These are phyloP conservation scores for Penicillium fuscoglaucum DNA, from an alignment of 2,329 filamentous ascomycete species.

Conservation along the genomic window DNA sequence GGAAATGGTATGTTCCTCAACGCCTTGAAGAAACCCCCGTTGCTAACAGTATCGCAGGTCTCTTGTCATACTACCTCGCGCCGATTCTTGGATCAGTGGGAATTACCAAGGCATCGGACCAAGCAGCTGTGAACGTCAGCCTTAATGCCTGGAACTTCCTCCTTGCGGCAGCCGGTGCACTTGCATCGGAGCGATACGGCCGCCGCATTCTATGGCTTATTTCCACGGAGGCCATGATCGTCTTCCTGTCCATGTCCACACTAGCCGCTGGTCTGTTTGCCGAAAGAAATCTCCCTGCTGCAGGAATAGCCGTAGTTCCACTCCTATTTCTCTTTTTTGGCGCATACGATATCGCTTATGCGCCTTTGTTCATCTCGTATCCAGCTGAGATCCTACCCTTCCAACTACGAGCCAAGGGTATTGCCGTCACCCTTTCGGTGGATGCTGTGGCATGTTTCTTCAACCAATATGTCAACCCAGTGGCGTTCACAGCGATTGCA, in stretches of 20 bases:
- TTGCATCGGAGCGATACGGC: constrained; percentile 26
- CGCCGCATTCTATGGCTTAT: constrained; percentile 25
- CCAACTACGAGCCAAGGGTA: constrained; percentile 38
- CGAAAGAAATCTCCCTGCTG: constrained; percentile 23
- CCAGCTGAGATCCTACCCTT: constrained; percentile 38
- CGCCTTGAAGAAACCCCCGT: too few relatives aligned
- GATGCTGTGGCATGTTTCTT: constrained; percentile 36
- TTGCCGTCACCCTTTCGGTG: constrained; percentile 30
- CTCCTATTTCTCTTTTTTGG: constrained; percentile 38
- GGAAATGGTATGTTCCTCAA: constrained; percentile 18
- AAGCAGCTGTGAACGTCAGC: constrained; percentile 29
- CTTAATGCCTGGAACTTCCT: constrained; percentile 27
- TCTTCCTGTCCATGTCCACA: constrained; percentile 26
- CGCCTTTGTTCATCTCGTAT: constrained; percentile 32
- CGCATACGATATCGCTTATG: constrained; percentile 34
- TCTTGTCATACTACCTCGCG: constrained; percentile 39
- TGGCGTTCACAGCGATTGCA: constrained; percentile 39
- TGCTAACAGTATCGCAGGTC: constrained; percentile 13
- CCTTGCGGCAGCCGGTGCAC: constrained; percentile 21
- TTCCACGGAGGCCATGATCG: constrained; percentile 22
- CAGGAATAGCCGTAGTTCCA: constrained; percentile 35
- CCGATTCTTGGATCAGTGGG: constrained; percentile 40
- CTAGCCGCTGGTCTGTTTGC: constrained; percentile 24
- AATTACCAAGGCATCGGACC: constrained; percentile 27
- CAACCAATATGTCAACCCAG: constrained; percentile 47